Percentiles rank a stretch among this genome's conserved stretches.
phyloP scores from a whole-genome alignment of 768 basidiomycete genomes.

The Exidia glandulosa region DNA sequence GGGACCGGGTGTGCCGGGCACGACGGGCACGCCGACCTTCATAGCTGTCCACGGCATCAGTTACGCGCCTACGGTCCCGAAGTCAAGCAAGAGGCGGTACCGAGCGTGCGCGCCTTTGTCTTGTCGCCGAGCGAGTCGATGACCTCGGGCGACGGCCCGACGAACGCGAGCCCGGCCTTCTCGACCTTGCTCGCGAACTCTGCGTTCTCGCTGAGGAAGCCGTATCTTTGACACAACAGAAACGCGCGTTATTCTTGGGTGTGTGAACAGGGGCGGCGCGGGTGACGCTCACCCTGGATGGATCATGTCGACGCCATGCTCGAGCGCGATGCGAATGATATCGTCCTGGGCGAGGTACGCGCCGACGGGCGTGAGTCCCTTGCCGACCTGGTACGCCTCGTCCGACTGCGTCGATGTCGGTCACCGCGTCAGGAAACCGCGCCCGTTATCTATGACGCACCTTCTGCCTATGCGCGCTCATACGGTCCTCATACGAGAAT shows the following conservation, averaged over 20 bases:
- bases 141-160: conserved; percentile 90
- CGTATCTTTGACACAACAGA: conserved; percentile 83
- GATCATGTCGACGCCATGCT: conserved; percentile 99
- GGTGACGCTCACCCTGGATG: conserved; percentile 69
- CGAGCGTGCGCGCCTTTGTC: conserved; percentile 88
- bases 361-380: conserved; percentile 88
- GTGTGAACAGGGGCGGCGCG: neutral
- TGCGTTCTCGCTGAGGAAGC: conserved; percentile 96
- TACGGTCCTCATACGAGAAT: conserved; percentile 92
- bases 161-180: conserved; percentile 92
- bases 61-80: conserved; percentile 1
- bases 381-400: conserved; percentile 97
- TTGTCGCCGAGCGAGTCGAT: conserved; percentile 98
- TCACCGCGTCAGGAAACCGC: neutral
- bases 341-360: conserved; percentile 98
- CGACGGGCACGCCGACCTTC: conserved; percentile 86
- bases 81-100: conserved; percentile 26
- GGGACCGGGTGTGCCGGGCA: conserved; percentile 95
- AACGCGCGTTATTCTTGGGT: conserved; percentile 5
- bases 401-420: conserved; percentile 52
- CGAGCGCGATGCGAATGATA: conserved; percentile 91
- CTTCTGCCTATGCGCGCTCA: conserved; percentile 97
- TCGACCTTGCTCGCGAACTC: conserved; percentile 96
- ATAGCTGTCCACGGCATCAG: conserved; percentile 42
- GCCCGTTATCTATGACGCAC: conserved; percentile 29